Evolutionary conservation across 1,284 basidiomycete species (phyloP).

Genomic region (Trametes polyzona): DNA sequence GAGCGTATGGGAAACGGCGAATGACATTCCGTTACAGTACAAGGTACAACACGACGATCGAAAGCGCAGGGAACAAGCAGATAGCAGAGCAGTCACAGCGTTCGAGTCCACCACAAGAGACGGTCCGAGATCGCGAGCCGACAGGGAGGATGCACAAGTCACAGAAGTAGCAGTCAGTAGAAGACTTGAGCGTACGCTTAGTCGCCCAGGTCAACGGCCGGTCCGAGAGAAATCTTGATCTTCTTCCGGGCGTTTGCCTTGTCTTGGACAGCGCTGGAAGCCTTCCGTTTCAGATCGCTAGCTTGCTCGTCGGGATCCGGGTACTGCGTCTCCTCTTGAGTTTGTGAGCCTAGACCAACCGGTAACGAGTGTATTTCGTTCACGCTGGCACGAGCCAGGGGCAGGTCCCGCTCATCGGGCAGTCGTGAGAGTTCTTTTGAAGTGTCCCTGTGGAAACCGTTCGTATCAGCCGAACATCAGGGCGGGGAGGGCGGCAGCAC

Average conservation of each 20-base stretch:
- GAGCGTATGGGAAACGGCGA: neutral
- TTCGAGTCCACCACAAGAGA: neutral
- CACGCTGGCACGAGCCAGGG: neutral
- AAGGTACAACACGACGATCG: neutral
- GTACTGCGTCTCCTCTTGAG: slow-evolving; percentile 56
- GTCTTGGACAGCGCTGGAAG: slow-evolving; percentile 19
- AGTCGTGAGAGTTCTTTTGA: neutral
- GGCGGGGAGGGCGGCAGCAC: slow-evolving; percentile 21
- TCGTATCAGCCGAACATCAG: slow-evolving; percentile 12
- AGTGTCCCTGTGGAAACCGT: slow-evolving; percentile 9
- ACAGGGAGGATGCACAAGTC: neutral
- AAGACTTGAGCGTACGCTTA: slow-evolving; percentile 20
- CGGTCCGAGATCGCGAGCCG: neutral
- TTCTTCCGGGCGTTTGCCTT: slow-evolving; percentile 35
- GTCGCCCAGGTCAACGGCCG: slow-evolving; percentile 45
- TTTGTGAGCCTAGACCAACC: slow-evolving; percentile 43
- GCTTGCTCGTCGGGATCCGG: neutral
- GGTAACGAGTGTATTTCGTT: neutral
- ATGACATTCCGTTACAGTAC: neutral
- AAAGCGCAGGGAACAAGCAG: neutral
- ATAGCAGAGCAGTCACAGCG: neutral
- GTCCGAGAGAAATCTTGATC: slow-evolving; percentile 44
- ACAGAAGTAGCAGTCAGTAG: neutral
- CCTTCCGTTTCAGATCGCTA: slow-evolving; percentile 36
- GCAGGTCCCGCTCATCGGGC: slow-evolving; percentile 4